These are phyloP conservation scores for Clavispora fructus DNA, from an alignment of 805 yeast genomes.

Conservation along the genomic window DNA sequence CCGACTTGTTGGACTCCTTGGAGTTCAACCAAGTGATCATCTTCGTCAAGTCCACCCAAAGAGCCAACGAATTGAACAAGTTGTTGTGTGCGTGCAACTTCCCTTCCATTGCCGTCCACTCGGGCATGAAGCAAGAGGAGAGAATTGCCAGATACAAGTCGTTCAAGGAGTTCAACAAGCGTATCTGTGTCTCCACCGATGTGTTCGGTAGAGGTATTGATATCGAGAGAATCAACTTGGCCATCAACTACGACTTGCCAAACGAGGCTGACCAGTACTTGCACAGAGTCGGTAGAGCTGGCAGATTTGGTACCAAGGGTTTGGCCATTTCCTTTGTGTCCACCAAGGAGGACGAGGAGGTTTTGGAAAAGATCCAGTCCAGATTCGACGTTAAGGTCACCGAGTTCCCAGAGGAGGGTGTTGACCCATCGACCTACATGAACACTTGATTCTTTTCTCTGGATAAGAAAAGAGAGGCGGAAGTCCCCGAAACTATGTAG, in stretches of 20 bases:
- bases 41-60: conserved; percentile 83
- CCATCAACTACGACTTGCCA: conserved; percentile 96
- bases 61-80: conserved; percentile 89
- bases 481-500: background rate
- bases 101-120: conserved; percentile 96
- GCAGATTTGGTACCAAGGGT: conserved; percentile 99
- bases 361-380: conserved; percentile 88
- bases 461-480: background rate
- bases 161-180: conserved; percentile 96
- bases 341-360: conserved; percentile 81
- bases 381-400: conserved; percentile 94
- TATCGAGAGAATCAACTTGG: conserved; percentile 96
- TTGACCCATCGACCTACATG: conserved; percentile 96
- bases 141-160: conserved; percentile 95
- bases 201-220: conserved; percentile 99
- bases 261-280: conserved; percentile 95
- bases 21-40: conserved; percentile 98
- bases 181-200: conserved; percentile 97
- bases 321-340: conserved; percentile 89
- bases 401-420: conserved; percentile 96
- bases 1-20: conserved; percentile 86
- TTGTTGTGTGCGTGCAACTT: conserved; percentile 86
- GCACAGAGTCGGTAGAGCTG: conserved; percentile 99
- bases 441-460: conserved; percentile 52
- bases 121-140: conserved; percentile 94